Evolutionary conservation across 352 stramenopile genomes (phyloP).

Genomic region (Phytophthora parvispora): DNA sequence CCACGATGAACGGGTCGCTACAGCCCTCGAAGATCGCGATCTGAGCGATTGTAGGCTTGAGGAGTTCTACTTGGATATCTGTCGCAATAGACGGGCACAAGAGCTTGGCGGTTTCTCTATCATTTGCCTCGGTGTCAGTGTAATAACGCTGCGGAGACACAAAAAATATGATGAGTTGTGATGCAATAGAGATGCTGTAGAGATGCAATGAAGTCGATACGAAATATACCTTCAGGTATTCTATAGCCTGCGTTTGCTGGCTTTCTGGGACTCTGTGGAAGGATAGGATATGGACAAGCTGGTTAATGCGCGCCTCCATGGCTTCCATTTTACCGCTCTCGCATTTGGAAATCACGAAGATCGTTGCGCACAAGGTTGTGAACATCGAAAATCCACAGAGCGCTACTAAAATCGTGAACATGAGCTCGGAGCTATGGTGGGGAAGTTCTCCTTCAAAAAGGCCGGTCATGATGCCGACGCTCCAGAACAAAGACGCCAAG

Average conservation of each 20-base stretch:
- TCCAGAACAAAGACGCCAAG: conserved; percentile 69
- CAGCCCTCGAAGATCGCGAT: conserved; percentile 77
- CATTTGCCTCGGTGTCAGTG: conserved; percentile 72
- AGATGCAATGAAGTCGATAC: too few relatives aligned
- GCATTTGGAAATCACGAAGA: conserved; percentile 87
- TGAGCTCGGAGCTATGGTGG: conserved; percentile 51
- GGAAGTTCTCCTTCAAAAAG: conserved; percentile 80
- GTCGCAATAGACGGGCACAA: conserved; percentile 81
- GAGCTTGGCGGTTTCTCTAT: conserved; percentile 73
- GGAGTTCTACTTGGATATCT: conserved; percentile 78
- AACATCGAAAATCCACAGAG: conserved; percentile 79
- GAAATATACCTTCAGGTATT: conserved; percentile 74
- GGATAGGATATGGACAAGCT: conserved; percentile 72
- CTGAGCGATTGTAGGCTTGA: conserved; percentile 57
- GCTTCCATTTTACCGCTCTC: conserved; percentile 69
- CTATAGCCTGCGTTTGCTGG: conserved; percentile 67
- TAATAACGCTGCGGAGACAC: conserved; percentile 55
- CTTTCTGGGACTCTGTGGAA: conserved; percentile 70
- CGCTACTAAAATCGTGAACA: conserved; percentile 76
- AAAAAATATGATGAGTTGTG: neutral
- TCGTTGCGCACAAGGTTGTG: conserved; percentile 68
- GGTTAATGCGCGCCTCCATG: conserved; percentile 71
- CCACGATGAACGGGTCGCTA: conserved; percentile 63
- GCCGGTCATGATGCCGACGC: conserved; percentile 68
- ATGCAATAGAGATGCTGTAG: too few relatives aligned